Evolutionary conservation across 2,329 filamentous ascomycete species (phyloP), one percentile per base, ranked within the genome.

Genomic region (Neofusicoccum parvum): DNA sequence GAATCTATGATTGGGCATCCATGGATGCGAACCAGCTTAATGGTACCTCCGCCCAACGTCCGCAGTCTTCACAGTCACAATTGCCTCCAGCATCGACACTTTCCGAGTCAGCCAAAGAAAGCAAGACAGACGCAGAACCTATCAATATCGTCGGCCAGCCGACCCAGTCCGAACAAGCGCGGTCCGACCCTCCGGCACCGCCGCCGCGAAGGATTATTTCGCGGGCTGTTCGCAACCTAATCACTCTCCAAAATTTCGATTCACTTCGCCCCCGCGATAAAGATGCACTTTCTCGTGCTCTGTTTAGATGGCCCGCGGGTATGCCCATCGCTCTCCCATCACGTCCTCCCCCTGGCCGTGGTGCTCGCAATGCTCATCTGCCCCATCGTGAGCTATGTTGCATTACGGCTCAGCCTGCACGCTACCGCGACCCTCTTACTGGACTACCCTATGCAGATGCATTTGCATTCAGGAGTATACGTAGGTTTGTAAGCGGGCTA

Each of bases 351-450:
- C 85, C 78, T 77, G 82, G 70, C 76, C 79, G 68, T 80, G 77
- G 70, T 86, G 80, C 79, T 80, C 74, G 68, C 79, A 72, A 73
- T 66, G 54, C 67, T 69, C 68, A 74, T 71, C 68, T 72, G 72
- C 66, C 74, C 63, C 69, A 69, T 64, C 78, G 76, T 67, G 80
- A 84, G 50, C 81, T 89, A 37, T 99, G 95, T 76, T 90, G 89
- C 56, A 94, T 98, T 74, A 97, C 92, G 1, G 90, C 90, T 72
- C 86, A 89, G 62, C 87, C 89, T 4, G 95, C 94, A 12, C 88
- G 88, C 64, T 98, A 96, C 77, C 87, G 89, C 27, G 95, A 99
- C 76, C 92, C 93, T 0, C 86, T 87, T 70, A 98, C 94, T 0
- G 91, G 92, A 0, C 83, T 98, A 15, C 87, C 89, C 0, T 99